phyloP scores from a whole-genome alignment of 805 yeast genomes.

The Dipodascopsis uninucleata region DNA sequence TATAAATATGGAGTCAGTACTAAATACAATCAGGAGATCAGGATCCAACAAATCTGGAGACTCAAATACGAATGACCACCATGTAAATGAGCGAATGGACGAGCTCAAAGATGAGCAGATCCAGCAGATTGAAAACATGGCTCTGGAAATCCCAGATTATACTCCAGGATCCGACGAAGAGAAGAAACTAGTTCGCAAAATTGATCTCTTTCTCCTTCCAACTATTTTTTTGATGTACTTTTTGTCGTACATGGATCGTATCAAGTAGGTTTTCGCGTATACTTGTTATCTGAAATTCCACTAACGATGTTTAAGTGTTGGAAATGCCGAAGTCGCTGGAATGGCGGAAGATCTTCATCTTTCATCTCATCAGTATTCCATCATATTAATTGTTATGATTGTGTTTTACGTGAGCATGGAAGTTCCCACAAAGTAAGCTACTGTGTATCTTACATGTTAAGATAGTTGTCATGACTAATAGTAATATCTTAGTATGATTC shows the following conservation, averaged over 20 bases:
- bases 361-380: conserved; percentile 2
- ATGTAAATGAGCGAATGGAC: too few species aligned
- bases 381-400: conserved; percentile 1
- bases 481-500: not conserved
- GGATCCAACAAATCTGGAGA: too few species aligned
- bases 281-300: not conserved
- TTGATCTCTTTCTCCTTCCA: not conserved
- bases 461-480: too few species aligned
- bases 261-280: not conserved
- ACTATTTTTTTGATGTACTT: not conserved
- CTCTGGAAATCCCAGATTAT: not conserved
- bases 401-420: not conserved
- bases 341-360: not conserved
- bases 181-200: not conserved
- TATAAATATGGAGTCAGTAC: too few species aligned
- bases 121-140: not conserved
- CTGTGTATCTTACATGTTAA: not conserved
- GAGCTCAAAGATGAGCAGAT: conserved; percentile 27
- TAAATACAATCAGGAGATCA: too few species aligned
- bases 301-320: not conserved
- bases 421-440: conserved; percentile 2
- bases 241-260: not conserved
- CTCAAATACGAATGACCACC: too few species aligned
- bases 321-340: not conserved
- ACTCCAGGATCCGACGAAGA: not conserved